phyloP scores from a whole-genome alignment of 139 green algal species.

The Micractinium conductrix region DNA sequence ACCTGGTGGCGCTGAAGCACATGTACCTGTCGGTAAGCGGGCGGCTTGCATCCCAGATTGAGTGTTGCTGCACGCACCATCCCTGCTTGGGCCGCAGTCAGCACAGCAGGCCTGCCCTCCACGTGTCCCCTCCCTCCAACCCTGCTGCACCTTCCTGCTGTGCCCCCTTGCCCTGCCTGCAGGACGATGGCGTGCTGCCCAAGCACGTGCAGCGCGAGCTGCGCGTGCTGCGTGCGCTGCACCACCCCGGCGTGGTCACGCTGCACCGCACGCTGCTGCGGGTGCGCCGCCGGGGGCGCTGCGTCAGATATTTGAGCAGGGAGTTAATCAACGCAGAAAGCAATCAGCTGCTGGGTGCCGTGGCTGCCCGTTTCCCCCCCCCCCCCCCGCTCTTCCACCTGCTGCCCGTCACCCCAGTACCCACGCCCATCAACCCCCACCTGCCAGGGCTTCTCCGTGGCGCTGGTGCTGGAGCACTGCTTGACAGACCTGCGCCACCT shows the following conservation, averaged over 20 bases:
- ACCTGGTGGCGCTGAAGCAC: conserved; percentile 41
- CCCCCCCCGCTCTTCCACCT: background rate
- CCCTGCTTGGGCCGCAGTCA: too few species aligned
- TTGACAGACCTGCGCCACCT: conserved; percentile 34
- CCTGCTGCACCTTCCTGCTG: too few species aligned
- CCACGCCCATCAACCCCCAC: background rate
- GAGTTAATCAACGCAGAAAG: background rate
- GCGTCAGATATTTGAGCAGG: background rate
- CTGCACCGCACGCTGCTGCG: conserved; percentile 1
- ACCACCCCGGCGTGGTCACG: conserved; percentile 26
- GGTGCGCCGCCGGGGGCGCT: background rate
- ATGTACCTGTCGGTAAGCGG: conserved; percentile 16
- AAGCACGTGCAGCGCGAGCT: conserved; percentile 35
- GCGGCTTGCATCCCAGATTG: too few species aligned
- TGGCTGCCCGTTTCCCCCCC: background rate
- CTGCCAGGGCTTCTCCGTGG: conserved; percentile 21
- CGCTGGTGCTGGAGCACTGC: conserved; percentile 38
- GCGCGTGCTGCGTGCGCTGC: conserved; percentile 5
- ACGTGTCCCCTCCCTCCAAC: too few species aligned
- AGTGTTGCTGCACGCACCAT: too few species aligned
- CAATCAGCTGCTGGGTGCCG: background rate
- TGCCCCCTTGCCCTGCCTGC: too few species aligned
- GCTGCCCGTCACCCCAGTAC: background rate
- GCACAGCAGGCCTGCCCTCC: too few species aligned
- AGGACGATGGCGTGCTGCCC: conserved; percentile 2